These are phyloP conservation scores for Cladorrhinum sp. DNA, from an alignment of 2,329 filamentous ascomycete genomes.

Conservation along the genomic window DNA sequence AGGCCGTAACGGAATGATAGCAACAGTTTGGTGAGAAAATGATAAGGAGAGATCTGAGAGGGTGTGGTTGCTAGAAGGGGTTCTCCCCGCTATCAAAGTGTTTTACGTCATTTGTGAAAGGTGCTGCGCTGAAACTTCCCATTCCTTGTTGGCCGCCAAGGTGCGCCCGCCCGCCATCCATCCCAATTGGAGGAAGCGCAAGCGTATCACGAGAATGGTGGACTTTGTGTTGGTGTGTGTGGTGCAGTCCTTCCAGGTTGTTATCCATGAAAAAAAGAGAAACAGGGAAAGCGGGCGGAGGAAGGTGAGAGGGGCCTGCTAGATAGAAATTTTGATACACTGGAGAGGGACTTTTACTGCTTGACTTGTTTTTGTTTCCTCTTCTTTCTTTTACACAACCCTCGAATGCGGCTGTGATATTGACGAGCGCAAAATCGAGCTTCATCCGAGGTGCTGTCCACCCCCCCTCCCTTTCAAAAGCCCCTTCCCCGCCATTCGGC, in stretches of 20 bases:
- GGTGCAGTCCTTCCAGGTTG: no score
- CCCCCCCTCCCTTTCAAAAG: no score
- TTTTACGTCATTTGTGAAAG: background rate
- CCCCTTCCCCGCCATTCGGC: no score
- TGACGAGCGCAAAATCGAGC: no score
- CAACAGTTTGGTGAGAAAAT: background rate
- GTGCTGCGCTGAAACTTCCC: constrained; percentile 9
- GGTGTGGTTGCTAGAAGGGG: no score
- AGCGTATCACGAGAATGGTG: background rate
- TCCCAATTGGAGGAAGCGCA: background rate
- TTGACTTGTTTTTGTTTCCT: background rate
- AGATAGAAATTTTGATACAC: background rate
- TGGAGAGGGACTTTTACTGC: background rate
- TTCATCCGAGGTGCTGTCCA: no score
- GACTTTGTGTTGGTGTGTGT: no score
- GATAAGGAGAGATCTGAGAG: background rate
- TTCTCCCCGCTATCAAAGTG: no score
- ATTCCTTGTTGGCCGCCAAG: constrained; percentile 13
- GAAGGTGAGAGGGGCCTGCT: background rate
- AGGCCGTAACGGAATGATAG: background rate
- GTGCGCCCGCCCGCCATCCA: background rate
- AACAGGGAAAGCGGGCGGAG: background rate
- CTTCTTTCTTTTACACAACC: background rate
- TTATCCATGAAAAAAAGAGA: background rate
- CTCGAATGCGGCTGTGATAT: background rate